phyloP scores from a whole-genome alignment of 192 early-diverging fungal genomes.

The Ambispora gerdemannii region DNA sequence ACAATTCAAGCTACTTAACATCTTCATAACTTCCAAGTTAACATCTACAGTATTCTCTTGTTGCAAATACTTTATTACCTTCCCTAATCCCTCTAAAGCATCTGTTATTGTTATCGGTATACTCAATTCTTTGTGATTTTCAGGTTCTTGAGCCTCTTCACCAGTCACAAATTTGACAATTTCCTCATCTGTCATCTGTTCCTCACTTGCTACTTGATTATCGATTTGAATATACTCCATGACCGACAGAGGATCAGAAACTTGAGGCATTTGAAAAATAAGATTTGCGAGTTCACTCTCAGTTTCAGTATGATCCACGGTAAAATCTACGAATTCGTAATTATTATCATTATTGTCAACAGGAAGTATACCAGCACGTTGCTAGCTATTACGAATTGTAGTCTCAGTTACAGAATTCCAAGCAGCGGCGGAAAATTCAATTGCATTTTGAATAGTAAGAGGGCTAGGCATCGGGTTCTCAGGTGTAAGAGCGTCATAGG shows the following conservation, averaged over 20 bases:
- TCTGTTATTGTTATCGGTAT: too few relatives aligned
- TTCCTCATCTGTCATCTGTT: neutral
- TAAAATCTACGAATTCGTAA: neutral
- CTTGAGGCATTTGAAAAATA: neutral
- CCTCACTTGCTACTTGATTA: neutral
- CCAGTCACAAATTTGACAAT: slow-evolving; percentile 12
- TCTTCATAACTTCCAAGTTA: too few relatives aligned
- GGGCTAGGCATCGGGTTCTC: neutral
- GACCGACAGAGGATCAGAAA: neutral
- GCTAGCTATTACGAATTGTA: too few relatives aligned
- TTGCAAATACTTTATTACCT: too few relatives aligned
- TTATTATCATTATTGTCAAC: neutral
- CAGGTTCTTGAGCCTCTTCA: too few relatives aligned
- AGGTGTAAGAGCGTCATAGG: neutral
- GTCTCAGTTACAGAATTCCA: too few relatives aligned
- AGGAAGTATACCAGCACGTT: too few relatives aligned
- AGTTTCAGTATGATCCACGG: neutral
- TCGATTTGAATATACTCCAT: neutral
- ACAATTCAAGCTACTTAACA: too few relatives aligned
- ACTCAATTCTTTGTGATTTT: too few relatives aligned
- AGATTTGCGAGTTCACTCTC: neutral
- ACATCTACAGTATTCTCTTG: too few relatives aligned
- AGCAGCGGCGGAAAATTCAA: neutral
- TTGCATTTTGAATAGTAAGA: slow-evolving; percentile 10
- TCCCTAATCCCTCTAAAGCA: too few relatives aligned